Evolutionary conservation across 805 yeast species (phyloP).

Genomic region (Wickerhamiella bombiphila): DNA sequence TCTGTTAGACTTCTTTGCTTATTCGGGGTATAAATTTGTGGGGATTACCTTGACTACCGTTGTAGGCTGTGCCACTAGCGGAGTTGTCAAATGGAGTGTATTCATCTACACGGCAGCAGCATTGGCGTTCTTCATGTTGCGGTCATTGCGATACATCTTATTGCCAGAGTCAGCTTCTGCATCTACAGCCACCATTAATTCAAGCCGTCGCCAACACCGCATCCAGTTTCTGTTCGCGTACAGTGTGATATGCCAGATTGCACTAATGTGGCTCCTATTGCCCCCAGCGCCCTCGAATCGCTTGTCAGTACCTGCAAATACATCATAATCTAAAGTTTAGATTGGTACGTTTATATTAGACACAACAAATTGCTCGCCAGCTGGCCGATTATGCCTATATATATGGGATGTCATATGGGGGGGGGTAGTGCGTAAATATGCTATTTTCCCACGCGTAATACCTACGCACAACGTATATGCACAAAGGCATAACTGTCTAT

Average conservation of each 20-base stretch:
- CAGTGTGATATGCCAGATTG: constrained; percentile 65
- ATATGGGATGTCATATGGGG: too few species aligned
- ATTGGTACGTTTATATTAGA: too few species aligned
- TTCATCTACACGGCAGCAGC: constrained; percentile 39
- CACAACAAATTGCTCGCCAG: too few species aligned
- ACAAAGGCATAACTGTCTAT: too few species aligned
- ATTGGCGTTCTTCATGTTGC: constrained; percentile 34
- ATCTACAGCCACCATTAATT: constrained; percentile 34
- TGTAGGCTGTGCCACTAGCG: constrained; percentile 20
- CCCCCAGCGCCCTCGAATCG: neutral
- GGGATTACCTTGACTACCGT: constrained; percentile 32
- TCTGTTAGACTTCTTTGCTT: constrained; percentile 72
- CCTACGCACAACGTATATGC: too few species aligned
- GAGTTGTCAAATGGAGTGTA: constrained; percentile 34
- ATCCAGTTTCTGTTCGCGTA: constrained; percentile 78
- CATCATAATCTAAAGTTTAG: neutral
- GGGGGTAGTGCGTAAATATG: too few species aligned
- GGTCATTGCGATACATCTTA: constrained; percentile 50
- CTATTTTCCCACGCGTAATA: too few species aligned
- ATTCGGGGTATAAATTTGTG: constrained; percentile 88
- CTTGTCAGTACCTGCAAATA: neutral
- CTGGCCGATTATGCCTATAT: too few species aligned
- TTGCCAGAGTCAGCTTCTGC: constrained; percentile 45
- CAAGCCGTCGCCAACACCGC: constrained; percentile 54
- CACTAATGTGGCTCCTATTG: constrained; percentile 58